A percentile compares a stretch with the other conserved stretches of the same genome.
Evolutionary conservation across 306 rosid genomes (phyloP).

Genomic region (Vachellia collinsii): DNA sequence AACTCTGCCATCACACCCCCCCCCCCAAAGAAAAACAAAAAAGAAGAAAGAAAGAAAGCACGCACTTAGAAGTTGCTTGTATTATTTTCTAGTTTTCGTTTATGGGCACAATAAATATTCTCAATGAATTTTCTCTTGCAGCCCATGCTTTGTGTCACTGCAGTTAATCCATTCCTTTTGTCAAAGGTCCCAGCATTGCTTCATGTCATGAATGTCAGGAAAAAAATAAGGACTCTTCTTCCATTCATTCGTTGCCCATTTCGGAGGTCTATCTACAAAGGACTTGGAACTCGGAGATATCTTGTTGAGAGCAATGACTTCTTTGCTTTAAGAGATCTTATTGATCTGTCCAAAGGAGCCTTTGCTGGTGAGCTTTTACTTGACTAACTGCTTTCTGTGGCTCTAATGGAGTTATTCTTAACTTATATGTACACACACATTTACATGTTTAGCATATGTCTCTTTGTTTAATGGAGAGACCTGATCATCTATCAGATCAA

Average conservation of each 20-base stretch:
- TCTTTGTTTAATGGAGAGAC: constrained; percentile 21
- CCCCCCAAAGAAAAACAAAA: not conserved
- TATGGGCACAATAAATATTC: constrained; percentile 10
- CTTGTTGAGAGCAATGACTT: constrained; percentile 94
- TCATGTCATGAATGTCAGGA: constrained; percentile 81
- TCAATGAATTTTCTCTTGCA: constrained; percentile 62
- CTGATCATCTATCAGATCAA: constrained; percentile 13
- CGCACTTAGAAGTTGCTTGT: constrained; percentile 24
- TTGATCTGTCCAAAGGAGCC: constrained; percentile 97
- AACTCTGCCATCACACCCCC: not conserved
- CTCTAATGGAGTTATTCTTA: constrained; percentile 15
- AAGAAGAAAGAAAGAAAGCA: not conserved
- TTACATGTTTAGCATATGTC: constrained; percentile 13
- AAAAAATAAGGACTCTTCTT: constrained; percentile 80
- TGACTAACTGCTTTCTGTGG: constrained; percentile 19
- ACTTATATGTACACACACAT: not conserved
- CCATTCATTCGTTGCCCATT: constrained; percentile 90
- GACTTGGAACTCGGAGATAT: constrained; percentile 86
- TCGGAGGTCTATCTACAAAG: constrained; percentile 75
- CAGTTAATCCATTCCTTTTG: constrained; percentile 96
- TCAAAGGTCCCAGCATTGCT: constrained; percentile 91
- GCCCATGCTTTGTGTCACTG: constrained; percentile 99
- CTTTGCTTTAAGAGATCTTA: constrained; percentile 92
- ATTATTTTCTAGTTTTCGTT: constrained; percentile 10
- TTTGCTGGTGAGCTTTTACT: constrained; percentile 79